Evolutionary conservation across 78 protist genomes (phyloP).

Genomic region (Dictyostelium citrinum): DNA sequence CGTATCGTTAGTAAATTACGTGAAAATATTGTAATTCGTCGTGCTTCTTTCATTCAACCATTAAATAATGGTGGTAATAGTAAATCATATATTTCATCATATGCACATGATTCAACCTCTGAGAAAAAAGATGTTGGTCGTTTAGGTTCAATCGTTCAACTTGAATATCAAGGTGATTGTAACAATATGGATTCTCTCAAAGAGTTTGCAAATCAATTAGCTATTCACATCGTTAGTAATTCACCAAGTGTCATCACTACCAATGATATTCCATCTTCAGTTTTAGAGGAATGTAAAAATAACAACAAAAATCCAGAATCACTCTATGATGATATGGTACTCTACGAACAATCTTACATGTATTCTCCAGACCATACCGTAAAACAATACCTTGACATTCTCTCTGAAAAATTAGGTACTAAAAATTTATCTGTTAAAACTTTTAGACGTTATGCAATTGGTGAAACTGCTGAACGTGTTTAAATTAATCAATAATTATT

Average conservation of each 20-base stretch:
- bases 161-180: constrained; percentile 15
- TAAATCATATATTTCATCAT: constrained; percentile 6
- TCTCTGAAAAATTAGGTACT: constrained; percentile 6
- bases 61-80: neutral
- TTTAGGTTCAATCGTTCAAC: constrained; percentile 30
- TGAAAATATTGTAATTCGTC: constrained; percentile 27
- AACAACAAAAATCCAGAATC: constrained; percentile 19
- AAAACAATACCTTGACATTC: neutral
- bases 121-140: constrained; percentile 12
- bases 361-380: constrained; percentile 7
- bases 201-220: constrained; percentile 13
- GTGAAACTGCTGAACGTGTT: constrained; percentile 62
- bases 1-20: constrained; percentile 37
- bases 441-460: constrained; percentile 32
- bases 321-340: constrained; percentile 42
- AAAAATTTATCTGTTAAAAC: constrained; percentile 4
- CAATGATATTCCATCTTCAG: neutral
- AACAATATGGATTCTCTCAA: neutral
- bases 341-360: constrained; percentile 26
- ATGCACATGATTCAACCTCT: constrained; percentile 48
- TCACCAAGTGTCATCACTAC: constrained; percentile 4
- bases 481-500: constrained; percentile 18
- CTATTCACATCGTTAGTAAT: constrained; percentile 50
- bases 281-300: constrained; percentile 13
- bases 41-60: constrained; percentile 1